phyloP scores from a whole-genome alignment of 768 basidiomycete genomes.

The Boletus subparvulus region DNA sequence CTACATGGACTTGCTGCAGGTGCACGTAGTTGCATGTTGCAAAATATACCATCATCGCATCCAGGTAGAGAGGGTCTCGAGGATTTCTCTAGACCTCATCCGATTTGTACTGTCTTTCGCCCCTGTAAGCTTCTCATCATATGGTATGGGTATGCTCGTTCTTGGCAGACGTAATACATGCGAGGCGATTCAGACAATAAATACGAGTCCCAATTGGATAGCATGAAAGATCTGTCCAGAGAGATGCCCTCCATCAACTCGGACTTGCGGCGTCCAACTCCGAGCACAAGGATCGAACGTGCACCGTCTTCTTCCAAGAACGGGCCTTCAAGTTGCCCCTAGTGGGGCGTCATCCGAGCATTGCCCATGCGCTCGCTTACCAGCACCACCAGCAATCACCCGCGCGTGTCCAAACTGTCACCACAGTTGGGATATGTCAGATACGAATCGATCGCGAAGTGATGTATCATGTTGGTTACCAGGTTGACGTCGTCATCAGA shows the following conservation, averaged over 20 bases:
- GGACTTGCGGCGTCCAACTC: not conserved
- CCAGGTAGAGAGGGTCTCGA: not conserved
- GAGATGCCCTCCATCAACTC: too few relatives aligned
- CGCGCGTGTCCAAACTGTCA: too few relatives aligned
- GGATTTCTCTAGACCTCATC: not conserved
- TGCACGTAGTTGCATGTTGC: slow-evolving; percentile 8
- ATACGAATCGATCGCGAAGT: not conserved
- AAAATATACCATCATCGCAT: slow-evolving; percentile 3
- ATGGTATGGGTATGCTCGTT: not conserved
- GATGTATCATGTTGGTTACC: not conserved
- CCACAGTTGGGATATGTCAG: too few relatives aligned
- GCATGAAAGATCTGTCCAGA: not conserved
- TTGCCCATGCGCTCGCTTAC: too few relatives aligned
- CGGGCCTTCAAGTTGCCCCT: too few relatives aligned
- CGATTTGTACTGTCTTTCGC: slow-evolving; percentile 1
- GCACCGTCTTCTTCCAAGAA: not conserved
- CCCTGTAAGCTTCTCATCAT: not conserved
- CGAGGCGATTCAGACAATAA: not conserved
- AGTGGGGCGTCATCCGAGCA: too few relatives aligned
- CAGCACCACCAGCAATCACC: too few relatives aligned
- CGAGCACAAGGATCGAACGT: slow-evolving; percentile 4
- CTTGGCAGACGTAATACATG: not conserved
- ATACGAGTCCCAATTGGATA: not conserved
- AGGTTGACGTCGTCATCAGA: not conserved
- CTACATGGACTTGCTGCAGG: slow-evolving; percentile 27